Evolutionary conservation across 108 stramenopile species (phyloP).

Genomic region (Skeletonema tropicum): DNA sequence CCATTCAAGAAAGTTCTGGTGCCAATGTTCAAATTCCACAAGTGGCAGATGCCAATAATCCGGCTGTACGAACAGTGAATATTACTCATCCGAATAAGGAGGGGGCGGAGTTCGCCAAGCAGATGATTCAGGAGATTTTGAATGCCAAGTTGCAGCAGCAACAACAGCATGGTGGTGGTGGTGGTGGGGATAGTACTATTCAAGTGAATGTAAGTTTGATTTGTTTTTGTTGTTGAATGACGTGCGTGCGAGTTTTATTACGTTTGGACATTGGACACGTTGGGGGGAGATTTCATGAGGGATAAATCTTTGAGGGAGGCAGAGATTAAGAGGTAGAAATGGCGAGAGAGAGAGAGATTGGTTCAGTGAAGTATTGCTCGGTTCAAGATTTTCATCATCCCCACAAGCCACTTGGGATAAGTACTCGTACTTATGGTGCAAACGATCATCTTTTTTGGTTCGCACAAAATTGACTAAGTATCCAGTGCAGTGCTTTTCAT

Average conservation of each 20-base stretch:
- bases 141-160: slow-evolving; percentile 24
- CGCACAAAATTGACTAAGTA: slow-evolving; percentile 6
- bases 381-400: neutral
- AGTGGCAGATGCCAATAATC: slow-evolving; percentile 74
- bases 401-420: neutral
- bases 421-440: slow-evolving; percentile 17
- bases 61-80: slow-evolving; percentile 67
- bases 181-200: slow-evolving; percentile 57
- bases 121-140: slow-evolving; percentile 57
- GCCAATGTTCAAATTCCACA: slow-evolving; percentile 93
- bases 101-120: slow-evolving; percentile 81
- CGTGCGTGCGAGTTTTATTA: neutral
- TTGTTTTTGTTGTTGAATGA: neutral
- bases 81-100: slow-evolving; percentile 82
- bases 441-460: slow-evolving; percentile 19
- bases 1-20: slow-evolving; percentile 92
- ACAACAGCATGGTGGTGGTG: slow-evolving; percentile 27
- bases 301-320: neutral
- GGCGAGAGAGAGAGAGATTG: neutral
- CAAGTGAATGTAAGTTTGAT: slow-evolving; percentile 68
- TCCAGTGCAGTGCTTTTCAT: slow-evolving; percentile 4
- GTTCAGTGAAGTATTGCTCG: neutral
- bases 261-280: neutral
- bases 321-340: neutral
- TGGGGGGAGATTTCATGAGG: neutral